Conservation (phyloP, 2,329 filamentous ascomycete genomes). For the Fusarium agapanthi region DNA sequence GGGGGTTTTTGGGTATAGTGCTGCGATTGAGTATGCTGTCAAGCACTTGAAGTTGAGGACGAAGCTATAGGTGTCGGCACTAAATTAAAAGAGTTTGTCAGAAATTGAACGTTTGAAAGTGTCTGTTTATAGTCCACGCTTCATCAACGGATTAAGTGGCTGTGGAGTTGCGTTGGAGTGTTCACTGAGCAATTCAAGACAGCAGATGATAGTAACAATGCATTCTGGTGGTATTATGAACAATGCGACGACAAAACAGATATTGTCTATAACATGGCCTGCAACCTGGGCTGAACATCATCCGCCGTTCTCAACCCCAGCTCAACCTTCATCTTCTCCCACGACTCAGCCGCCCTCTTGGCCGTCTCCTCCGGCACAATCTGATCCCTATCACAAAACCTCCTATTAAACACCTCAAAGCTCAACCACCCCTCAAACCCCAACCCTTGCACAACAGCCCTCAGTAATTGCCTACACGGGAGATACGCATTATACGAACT, state of each 20-base stretch:
- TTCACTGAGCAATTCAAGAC: background rate
- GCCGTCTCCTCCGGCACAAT: conserved; percentile 67
- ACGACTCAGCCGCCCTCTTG: conserved; percentile 63
- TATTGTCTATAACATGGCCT: conserved; percentile 46
- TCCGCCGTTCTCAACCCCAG: conserved; percentile 44
- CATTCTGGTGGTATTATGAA: conserved; percentile 11
- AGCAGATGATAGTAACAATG: background rate
- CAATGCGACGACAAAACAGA: background rate
- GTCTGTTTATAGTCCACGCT: rapidly evolving
- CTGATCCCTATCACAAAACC: conserved; percentile 29
- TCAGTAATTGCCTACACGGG: conserved; percentile 68
- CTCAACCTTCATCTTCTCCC: conserved; percentile 54
- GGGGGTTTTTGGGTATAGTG: conserved; percentile 68
- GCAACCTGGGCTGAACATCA: conserved; percentile 39
- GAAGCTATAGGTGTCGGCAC: conserved; percentile 11
- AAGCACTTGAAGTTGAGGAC: conserved; percentile 56
- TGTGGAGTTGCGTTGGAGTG: background rate
- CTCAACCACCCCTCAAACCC: conserved; percentile 76
- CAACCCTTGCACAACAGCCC: conserved; percentile 69
- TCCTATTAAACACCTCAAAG: conserved; percentile 70
- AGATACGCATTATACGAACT: conserved; percentile 71
- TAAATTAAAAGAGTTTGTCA: background rate
- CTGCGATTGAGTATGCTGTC: conserved; percentile 64
- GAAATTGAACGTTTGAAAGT: background rate
- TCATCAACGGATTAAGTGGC: background rate